Percentiles rank a stretch among this genome's conserved stretches.
phyloP scores from a whole-genome alignment of 2,329 filamentous ascomycete species.

The Diaporthe sp. region DNA sequence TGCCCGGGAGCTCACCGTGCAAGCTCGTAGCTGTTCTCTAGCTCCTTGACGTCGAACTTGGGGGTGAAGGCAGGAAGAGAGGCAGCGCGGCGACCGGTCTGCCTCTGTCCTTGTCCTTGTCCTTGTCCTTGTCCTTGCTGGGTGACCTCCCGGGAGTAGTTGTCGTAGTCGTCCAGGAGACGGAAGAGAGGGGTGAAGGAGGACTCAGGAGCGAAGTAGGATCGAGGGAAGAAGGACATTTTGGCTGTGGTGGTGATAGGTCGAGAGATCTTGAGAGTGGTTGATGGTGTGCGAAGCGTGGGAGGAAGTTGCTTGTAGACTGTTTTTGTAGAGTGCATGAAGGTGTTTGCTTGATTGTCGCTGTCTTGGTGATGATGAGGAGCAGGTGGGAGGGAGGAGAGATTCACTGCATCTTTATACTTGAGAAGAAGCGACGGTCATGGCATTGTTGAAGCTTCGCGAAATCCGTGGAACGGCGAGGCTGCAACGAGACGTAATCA shows the following conservation, averaged over 20 bases:
- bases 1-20: slow-evolving; percentile 81
- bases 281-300: slow-evolving; percentile 29
- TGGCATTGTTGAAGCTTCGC: slow-evolving; percentile 13
- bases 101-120: neutral
- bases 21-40: slow-evolving; percentile 76
- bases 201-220: slow-evolving; percentile 57
- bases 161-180: slow-evolving; percentile 72
- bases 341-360: slow-evolving; percentile 2
- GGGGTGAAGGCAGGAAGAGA: slow-evolving; percentile 72
- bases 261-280: slow-evolving; percentile 38
- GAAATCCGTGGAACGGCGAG: slow-evolving; percentile 32
- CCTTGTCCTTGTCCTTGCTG: slow-evolving; percentile 28
- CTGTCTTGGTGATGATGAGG: slow-evolving; percentile 22
- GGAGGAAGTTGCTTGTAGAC: slow-evolving; percentile 32
- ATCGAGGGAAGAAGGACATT: slow-evolving; percentile 71
- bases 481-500: slow-evolving; percentile 33
- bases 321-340: slow-evolving; percentile 34
- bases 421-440: neutral
- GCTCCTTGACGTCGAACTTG: slow-evolving; percentile 83
- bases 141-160: slow-evolving; percentile 57
- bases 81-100: slow-evolving; percentile 38
- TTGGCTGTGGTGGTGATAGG: slow-evolving; percentile 48
- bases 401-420: slow-evolving; percentile 31
- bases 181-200: slow-evolving; percentile 72
- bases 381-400: neutral